Evolutionary conservation across 73 alveolate genomes (phyloP).

Genomic region (Stentor roeselii): DNA sequence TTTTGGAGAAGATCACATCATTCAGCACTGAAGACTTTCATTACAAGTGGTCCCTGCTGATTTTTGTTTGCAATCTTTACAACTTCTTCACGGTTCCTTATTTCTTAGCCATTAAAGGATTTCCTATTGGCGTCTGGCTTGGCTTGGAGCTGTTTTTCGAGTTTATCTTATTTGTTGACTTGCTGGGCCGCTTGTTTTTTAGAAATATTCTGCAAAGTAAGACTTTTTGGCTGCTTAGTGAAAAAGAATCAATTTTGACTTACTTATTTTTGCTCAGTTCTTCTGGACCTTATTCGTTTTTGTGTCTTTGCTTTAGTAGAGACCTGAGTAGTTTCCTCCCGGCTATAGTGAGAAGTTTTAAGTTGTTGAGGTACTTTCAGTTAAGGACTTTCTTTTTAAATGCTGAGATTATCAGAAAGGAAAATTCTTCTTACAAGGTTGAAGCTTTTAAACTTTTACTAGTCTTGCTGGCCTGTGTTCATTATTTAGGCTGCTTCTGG

Average conservation of each 20-base stretch:
- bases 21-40: conserved; percentile 22
- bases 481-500: neutral
- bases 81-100: conserved; percentile 52
- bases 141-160: conserved; percentile 43
- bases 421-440: neutral
- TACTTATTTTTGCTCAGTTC: conserved; percentile 28
- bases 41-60: conserved; percentile 33
- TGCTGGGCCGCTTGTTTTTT: conserved; percentile 18
- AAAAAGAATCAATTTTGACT: neutral
- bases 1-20: neutral
- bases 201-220: conserved; percentile 25
- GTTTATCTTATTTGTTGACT: conserved; percentile 40
- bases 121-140: conserved; percentile 53
- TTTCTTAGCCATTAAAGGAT: conserved; percentile 52
- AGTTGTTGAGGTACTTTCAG: neutral
- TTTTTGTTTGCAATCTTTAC: conserved; percentile 36
- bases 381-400: neutral
- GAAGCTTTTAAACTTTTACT: neutral
- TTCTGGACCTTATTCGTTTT: conserved; percentile 5
- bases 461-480: neutral
- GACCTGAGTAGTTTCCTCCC: neutral
- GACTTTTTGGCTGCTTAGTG: conserved; percentile 47
- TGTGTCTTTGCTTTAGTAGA: neutral
- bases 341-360: neutral
- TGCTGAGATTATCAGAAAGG: neutral